Conservation (phyloP, 495 filamentous ascomycete species). For the Podospora australis region DNA sequence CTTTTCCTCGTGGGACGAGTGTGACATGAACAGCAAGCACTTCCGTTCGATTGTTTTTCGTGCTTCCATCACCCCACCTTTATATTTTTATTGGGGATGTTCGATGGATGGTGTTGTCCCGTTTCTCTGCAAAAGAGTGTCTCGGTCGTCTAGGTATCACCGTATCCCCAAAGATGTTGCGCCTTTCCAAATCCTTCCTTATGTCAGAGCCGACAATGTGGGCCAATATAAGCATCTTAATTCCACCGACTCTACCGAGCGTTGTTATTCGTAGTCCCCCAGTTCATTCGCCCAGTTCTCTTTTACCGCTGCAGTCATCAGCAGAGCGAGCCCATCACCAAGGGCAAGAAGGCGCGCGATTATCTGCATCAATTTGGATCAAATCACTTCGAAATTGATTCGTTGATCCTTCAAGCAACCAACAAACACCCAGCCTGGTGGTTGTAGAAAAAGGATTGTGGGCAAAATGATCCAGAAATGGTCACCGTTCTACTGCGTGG, state of each 20-base stretch:
- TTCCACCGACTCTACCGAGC: slow-evolving; percentile 3
- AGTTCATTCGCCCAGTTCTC: no score
- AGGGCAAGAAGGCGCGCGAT: background rate
- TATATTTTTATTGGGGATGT: background rate
- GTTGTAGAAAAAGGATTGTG: no score
- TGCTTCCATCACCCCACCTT: background rate
- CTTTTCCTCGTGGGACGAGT: background rate
- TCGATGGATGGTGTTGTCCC: no score
- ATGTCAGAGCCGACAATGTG: background rate
- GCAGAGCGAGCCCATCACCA: no score
- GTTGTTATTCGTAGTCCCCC: background rate
- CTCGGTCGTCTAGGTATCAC: background rate
- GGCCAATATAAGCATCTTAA: background rate
- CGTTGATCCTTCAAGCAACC: background rate
- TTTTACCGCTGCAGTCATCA: slow-evolving; percentile 10
- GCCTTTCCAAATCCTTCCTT: background rate
- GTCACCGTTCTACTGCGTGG: background rate
- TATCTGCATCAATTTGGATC: slow-evolving; percentile 9
- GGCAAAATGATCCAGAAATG: slow-evolving; percentile 3
- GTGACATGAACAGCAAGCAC: background rate
- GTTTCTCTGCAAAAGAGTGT: background rate
- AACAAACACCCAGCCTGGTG: background rate
- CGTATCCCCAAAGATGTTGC: background rate
- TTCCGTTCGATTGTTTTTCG: background rate
- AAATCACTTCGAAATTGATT: slow-evolving; percentile 1